phyloP scores from a whole-genome alignment of 2,329 filamentous ascomycete species.

The Aspergillus sp. region DNA sequence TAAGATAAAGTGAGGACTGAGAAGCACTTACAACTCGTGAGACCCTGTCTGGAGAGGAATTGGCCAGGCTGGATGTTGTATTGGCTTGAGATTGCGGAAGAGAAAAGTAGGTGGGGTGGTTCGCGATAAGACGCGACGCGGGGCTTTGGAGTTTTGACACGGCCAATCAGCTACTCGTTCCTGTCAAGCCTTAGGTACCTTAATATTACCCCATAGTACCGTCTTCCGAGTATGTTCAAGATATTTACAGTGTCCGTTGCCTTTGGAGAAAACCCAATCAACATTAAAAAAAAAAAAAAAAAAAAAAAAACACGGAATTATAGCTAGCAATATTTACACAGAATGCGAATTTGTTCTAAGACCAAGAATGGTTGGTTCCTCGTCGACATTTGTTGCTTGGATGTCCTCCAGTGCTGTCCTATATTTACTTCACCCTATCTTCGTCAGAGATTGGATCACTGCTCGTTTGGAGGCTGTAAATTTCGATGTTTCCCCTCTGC shows the following conservation, averaged over 20 bases:
- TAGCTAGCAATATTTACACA: neutral
- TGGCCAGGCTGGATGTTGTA: neutral
- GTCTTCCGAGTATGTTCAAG: no score
- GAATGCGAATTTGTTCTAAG: neutral
- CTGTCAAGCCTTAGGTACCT: neutral
- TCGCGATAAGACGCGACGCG: conserved; percentile 6
- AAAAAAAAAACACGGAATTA: neutral
- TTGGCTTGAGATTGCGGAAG: neutral
- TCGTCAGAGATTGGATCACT: neutral
- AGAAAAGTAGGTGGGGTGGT: conserved; percentile 3
- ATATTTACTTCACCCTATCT: neutral
- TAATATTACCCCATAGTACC: no score
- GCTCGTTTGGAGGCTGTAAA: neutral
- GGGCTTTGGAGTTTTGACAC: neutral
- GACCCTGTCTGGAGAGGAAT: neutral
- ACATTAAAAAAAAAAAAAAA: no score
- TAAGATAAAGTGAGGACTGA: neutral
- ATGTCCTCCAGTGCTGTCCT: neutral
- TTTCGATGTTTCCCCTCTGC: neutral
- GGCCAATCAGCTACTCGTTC: conserved; percentile 3
- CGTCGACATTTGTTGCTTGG: neutral
- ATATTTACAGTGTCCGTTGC: no score
- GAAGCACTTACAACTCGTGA: neutral
- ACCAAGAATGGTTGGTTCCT: neutral
- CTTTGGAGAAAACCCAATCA: no score